Evolutionary conservation across 2,329 filamentous ascomycete species (phyloP).

Genomic region (Microdochium bolleyi): DNA sequence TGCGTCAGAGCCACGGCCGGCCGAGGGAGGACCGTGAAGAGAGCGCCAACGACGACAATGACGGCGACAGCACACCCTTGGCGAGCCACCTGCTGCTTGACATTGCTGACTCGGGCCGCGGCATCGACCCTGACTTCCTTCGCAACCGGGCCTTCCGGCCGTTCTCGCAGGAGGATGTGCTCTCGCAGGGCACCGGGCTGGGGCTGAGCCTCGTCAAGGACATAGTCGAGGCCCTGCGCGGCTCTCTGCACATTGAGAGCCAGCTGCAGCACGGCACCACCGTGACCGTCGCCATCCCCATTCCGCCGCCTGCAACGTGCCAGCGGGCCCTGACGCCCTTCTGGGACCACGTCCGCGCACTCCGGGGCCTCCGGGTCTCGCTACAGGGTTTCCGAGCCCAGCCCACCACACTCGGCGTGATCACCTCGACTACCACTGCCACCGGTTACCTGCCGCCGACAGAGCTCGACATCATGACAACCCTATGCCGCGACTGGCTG

Average conservation of each 20-base stretch:
- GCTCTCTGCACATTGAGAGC: constrained; percentile 49
- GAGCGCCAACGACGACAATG: constrained; percentile 4
- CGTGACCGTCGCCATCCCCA: constrained; percentile 7
- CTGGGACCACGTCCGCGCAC: constrained; percentile 9
- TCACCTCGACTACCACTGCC: no score
- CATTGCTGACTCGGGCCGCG: constrained; percentile 56
- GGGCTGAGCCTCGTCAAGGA: constrained; percentile 57
- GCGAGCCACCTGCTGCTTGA: constrained; percentile 26
- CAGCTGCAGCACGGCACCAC: constrained; percentile 3
- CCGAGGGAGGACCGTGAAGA: no score
- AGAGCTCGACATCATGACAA: constrained; percentile 9
- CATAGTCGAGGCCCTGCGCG: constrained; percentile 50
- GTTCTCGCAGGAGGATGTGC: constrained; percentile 54
- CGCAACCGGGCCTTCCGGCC: constrained; percentile 52
- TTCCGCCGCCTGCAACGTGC: background rate
- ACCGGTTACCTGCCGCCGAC: constrained; percentile 2
- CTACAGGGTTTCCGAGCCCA: constrained; percentile 9
- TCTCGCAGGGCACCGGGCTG: constrained; percentile 54
- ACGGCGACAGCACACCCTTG: constrained; percentile 7
- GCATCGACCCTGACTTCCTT: constrained; percentile 57
- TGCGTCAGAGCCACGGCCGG: constrained; percentile 15
- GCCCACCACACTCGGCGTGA: background rate
- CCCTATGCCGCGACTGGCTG: constrained; percentile 24
- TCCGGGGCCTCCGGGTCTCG: constrained; percentile 21
- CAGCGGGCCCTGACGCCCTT: background rate